These are phyloP conservation scores for Annulohypoxylon nitens DNA, from an alignment of 495 filamentous ascomycete genomes.

Conservation along the genomic window DNA sequence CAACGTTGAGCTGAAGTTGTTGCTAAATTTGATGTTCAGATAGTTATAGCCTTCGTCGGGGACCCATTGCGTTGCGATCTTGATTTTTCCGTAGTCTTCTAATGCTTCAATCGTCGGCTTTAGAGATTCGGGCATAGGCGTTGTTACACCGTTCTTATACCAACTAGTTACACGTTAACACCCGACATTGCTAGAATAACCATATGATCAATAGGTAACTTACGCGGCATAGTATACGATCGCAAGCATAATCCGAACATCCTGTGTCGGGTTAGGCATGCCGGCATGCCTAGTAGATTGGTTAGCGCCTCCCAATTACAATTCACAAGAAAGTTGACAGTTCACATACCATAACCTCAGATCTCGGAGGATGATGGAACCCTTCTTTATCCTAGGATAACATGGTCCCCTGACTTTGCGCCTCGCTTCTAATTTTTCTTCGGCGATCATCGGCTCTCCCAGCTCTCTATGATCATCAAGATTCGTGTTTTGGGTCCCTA, in stretches of 20 bases:
- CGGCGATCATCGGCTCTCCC: slow-evolving; percentile 6
- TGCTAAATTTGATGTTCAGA: slow-evolving; percentile 7
- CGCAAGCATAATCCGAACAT: slow-evolving; percentile 15
- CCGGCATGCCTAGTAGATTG: slow-evolving; percentile 6
- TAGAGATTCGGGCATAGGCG: not conserved
- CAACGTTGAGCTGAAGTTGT: slow-evolving; percentile 3
- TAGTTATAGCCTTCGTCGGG: slow-evolving; percentile 7
- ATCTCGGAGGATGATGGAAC: slow-evolving; percentile 6
- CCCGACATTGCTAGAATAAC: not conserved
- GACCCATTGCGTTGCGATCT: slow-evolving; percentile 3
- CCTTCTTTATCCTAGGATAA: slow-evolving; percentile 11
- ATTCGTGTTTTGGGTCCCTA: slow-evolving; percentile 7
- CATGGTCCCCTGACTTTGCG: slow-evolving; percentile 6
- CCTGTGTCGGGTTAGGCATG: slow-evolving; percentile 1
- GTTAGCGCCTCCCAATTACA: not conserved
- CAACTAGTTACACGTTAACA: not conserved
- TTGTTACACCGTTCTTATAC: slow-evolving; percentile 2
- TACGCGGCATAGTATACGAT: slow-evolving; percentile 12
- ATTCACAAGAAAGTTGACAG: not conserved
- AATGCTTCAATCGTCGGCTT: slow-evolving; percentile 1
- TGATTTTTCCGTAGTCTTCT: slow-evolving; percentile 7
- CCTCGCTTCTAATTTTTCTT: slow-evolving; percentile 4
- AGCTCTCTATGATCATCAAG: slow-evolving; percentile 3
- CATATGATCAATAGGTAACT: not conserved
- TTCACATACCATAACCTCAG: slow-evolving; percentile 5